These are phyloP conservation scores for Tetramitus jugosus DNA, from an alignment of 208 protist genomes.

Conservation along the genomic window DNA sequence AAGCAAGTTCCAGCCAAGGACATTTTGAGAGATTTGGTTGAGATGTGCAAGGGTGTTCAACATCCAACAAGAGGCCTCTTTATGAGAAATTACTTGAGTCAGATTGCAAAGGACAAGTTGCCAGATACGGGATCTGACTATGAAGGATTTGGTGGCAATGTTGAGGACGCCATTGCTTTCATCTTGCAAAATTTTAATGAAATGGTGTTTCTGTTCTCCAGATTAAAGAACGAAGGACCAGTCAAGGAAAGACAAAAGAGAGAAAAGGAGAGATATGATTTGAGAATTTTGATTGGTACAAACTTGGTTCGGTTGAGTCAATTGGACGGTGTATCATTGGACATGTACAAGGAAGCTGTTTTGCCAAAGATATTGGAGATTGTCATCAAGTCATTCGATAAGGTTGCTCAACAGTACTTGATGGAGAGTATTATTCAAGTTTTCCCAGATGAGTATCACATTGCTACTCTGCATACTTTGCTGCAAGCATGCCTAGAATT, in stretches of 20 bases:
- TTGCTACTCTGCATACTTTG: conserved; percentile 76
- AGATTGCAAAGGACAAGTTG: conserved; percentile 88
- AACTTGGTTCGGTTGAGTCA: conserved; percentile 90
- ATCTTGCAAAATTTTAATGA: conserved; percentile 95
- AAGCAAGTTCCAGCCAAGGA: conserved; percentile 78
- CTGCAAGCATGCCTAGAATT: conserved; percentile 60
- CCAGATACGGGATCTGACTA: conserved; percentile 70
- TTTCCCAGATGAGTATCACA: conserved; percentile 95
- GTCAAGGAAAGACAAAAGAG: conserved; percentile 42
- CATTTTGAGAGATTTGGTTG: conserved; percentile 91
- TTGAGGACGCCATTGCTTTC: conserved; percentile 82
- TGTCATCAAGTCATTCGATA: conserved; percentile 85
- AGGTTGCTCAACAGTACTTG: conserved; percentile 94
- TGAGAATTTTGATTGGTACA: conserved; percentile 90
- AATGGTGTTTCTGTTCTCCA: conserved; percentile 97
- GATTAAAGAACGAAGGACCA: conserved; percentile 85
- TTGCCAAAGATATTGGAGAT: conserved; percentile 73
- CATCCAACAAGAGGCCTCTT: conserved; percentile 97
- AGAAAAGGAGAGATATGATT: conserved; percentile 84
- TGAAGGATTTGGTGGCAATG: conserved; percentile 51
- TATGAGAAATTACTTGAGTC: conserved; percentile 89
- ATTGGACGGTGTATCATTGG: conserved; percentile 81
- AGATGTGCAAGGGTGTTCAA: conserved; percentile 98
- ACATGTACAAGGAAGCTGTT: conserved; percentile 70
- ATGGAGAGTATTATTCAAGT: conserved; percentile 95